phyloP scores from a whole-genome alignment of 2,329 filamentous ascomycete species.

The Diaporthe destruens region DNA sequence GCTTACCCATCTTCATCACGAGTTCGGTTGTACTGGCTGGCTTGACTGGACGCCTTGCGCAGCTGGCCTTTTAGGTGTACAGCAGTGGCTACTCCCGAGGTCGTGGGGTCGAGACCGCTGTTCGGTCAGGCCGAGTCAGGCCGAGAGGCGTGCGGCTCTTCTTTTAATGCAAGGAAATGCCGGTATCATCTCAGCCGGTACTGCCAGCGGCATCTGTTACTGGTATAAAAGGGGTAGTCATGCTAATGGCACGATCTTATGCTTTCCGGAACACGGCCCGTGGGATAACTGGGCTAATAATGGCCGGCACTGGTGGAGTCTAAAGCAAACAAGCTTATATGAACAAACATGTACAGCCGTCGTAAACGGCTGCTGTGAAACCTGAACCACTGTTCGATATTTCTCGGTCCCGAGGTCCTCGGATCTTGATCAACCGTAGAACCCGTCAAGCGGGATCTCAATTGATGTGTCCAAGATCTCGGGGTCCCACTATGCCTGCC shows the following conservation, averaged over 20 bases:
- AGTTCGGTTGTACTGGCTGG: slow-evolving; percentile 21
- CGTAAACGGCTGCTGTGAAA: background rate
- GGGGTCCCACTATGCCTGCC: background rate
- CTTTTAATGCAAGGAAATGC: background rate
- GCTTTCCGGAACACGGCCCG: background rate
- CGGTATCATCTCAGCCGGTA: background rate
- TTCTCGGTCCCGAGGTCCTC: too few species aligned
- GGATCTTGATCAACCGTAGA: background rate
- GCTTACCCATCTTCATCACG: slow-evolving; percentile 9
- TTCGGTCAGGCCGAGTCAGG: too few species aligned
- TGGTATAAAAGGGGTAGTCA: background rate
- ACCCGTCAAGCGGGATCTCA: too few species aligned
- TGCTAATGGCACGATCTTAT: background rate
- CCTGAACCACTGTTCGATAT: background rate
- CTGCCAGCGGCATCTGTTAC: background rate
- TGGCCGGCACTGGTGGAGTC: background rate
- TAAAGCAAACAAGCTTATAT: slow-evolving; percentile 24
- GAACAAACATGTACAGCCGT: background rate
- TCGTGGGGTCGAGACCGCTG: too few species aligned
- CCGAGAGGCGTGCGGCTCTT: too few species aligned
- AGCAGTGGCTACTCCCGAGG: too few species aligned
- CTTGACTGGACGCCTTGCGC: slow-evolving; percentile 19
- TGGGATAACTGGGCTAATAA: background rate
- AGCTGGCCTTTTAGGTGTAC: slow-evolving; percentile 12
- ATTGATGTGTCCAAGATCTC: background rate